A percentile compares a stretch with the other conserved stretches of the same genome.
These are phyloP conservation scores for Linnemannia schmuckeri DNA, from an alignment of 192 early-diverging fungal genomes.

Conservation along the genomic window DNA sequence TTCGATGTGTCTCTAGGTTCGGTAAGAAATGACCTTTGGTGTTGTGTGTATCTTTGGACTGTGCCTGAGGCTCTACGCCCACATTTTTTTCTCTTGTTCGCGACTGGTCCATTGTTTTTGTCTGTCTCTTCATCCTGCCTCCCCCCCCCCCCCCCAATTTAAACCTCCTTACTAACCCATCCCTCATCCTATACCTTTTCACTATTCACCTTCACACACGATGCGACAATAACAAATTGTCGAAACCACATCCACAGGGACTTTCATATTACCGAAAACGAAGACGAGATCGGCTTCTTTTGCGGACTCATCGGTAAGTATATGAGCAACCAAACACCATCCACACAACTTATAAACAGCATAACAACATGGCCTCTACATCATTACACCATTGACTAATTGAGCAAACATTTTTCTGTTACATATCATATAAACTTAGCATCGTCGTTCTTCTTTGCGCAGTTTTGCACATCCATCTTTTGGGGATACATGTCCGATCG, in stretches of 20 bases:
- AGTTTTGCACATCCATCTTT: conserved; percentile 76
- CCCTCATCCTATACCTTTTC: background rate
- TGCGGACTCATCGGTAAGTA: conserved; percentile 74
- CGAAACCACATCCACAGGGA: conserved; percentile 66
- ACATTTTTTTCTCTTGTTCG: background rate
- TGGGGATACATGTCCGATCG: conserved; percentile 85
- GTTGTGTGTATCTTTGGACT: background rate
- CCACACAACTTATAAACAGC: no score
- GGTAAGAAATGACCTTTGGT: conserved; percentile 24
- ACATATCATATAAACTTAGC: conserved; percentile 35
- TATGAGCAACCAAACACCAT: background rate
- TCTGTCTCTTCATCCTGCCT: background rate
- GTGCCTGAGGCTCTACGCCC: background rate
- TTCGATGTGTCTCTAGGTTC: conserved; percentile 16
- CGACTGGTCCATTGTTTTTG: background rate
- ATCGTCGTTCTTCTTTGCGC: conserved; percentile 78
- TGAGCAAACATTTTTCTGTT: background rate
- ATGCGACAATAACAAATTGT: background rate
- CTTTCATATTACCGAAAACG: conserved; percentile 76
- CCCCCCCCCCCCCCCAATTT: background rate
- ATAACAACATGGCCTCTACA: no score
- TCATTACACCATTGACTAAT: background rate
- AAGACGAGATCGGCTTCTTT: conserved; percentile 88
- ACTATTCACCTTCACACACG: background rate
- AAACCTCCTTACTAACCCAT: background rate